Conservation (phyloP, 2,329 filamentous ascomycete genomes). For the Orbilia ellipsospora region DNA sequence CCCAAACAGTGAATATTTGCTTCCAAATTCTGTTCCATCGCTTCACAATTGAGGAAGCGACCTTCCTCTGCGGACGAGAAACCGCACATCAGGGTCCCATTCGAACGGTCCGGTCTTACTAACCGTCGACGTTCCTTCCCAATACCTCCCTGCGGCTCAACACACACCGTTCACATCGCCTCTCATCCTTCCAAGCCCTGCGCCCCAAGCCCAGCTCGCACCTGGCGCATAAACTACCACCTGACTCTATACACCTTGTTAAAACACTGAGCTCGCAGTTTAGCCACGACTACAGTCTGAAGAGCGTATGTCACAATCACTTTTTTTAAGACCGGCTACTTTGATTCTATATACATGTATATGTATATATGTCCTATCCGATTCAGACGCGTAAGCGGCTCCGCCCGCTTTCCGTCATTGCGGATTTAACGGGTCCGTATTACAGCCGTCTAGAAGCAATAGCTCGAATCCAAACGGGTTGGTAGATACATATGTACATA, state of each 20-base stretch:
- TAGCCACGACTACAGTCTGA: neutral
- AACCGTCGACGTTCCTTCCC: neutral
- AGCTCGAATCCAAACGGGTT: slow-evolving; percentile 12
- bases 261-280: slow-evolving; percentile 7
- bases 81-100: slow-evolving; percentile 12
- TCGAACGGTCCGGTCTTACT: neutral
- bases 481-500: neutral
- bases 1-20: slow-evolving; percentile 3
- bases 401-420: slow-evolving; percentile 33
- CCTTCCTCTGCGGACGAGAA: neutral
- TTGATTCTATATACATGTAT: slow-evolving; percentile 10
- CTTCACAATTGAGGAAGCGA: slow-evolving; percentile 12
- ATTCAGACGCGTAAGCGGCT: slow-evolving; percentile 14
- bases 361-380: slow-evolving; percentile 5
- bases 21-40: slow-evolving; percentile 23
- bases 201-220: slow-evolving; percentile 28
- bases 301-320: too few species aligned
- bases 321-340: slow-evolving; percentile 16
- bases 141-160: neutral
- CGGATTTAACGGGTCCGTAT: slow-evolving; percentile 18
- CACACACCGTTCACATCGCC: slow-evolving; percentile 6
- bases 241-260: neutral
- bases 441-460: slow-evolving; percentile 14
- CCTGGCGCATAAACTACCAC: slow-evolving; percentile 17
- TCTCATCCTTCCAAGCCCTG: slow-evolving; percentile 7